A percentile compares a stretch with the other conserved stretches of the same genome.
Conservation (phyloP, 805 yeast genomes). For the Komagataella populi region DNA sequence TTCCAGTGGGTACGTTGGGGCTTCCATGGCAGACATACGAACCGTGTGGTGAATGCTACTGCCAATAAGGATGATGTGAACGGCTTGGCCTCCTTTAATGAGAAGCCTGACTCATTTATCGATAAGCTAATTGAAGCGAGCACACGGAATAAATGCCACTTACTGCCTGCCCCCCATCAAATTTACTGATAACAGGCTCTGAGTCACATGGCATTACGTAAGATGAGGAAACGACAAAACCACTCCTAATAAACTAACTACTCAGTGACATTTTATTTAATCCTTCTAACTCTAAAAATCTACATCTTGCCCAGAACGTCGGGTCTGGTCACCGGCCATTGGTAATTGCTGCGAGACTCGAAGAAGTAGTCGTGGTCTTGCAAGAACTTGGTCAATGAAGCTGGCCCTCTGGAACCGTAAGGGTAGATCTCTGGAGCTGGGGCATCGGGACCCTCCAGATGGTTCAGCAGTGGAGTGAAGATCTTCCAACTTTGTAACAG, state of each 20-base stretch:
- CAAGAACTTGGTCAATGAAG: conserved; percentile 45
- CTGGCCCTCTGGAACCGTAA: conserved; percentile 90
- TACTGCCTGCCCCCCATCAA: not conserved
- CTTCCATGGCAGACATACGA: not conserved
- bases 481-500: conserved; percentile 85
- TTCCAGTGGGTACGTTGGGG: not conserved
- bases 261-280: not conserved
- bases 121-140: not conserved
- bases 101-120: too few species aligned
- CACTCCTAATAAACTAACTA: not conserved
- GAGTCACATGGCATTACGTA: not conserved
- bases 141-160: not conserved
- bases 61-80: too few species aligned
- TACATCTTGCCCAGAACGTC: conserved; percentile 16
- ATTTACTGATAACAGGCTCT: not conserved
- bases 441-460: conserved; percentile 58
- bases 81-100: too few species aligned
- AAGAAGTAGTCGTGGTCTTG: conserved; percentile 61
- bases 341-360: conserved; percentile 50
- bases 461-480: conserved; percentile 81
- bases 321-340: conserved; percentile 81
- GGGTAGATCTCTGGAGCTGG: conserved; percentile 62
- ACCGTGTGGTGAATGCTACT: not conserved
- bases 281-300: not conserved
- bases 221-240: too few species aligned